These are phyloP conservation scores for Alternaria conjuncta DNA, from an alignment of 2,329 filamentous ascomycete species.

Conservation along the genomic window DNA sequence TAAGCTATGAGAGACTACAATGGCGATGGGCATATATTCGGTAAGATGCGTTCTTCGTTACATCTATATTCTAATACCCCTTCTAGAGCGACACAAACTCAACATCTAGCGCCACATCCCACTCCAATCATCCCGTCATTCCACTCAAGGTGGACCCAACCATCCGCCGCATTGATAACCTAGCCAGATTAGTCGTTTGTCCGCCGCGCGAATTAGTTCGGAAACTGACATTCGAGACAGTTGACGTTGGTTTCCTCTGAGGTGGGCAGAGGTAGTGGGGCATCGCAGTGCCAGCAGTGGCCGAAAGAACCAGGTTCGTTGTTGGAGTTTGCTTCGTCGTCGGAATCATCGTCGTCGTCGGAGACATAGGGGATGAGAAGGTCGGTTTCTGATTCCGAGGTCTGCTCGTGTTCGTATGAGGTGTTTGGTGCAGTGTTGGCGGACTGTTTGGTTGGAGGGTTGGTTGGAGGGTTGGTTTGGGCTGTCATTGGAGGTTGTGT, in stretches of 20 bases:
- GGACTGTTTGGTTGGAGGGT: not conserved
- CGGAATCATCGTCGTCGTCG: not conserved
- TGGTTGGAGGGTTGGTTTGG: not conserved
- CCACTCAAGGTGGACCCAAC: not conserved
- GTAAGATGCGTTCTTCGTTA: no score
- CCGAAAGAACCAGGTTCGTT: not conserved
- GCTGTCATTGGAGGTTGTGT: not conserved
- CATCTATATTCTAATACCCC: not conserved
- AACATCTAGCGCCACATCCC: not conserved
- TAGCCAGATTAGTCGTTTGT: not conserved
- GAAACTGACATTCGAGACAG: constrained; percentile 7
- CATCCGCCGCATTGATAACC: not conserved
- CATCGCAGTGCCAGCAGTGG: constrained; percentile 13
- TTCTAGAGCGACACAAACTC: not conserved
- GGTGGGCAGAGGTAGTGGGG: not conserved
- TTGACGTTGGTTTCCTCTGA: not conserved
- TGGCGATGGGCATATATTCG: no score
- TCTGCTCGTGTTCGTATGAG: not conserved
- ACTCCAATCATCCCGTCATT: not conserved
- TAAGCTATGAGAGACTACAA: no score
- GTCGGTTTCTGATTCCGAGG: not conserved
- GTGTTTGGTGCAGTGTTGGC: not conserved
- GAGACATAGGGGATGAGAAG: not conserved
- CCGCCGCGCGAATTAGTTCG: not conserved
- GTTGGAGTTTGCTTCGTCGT: not conserved